phyloP scores from a whole-genome alignment of 2,329 filamentous ascomycete species.

The Phialemonium atrogriseum region DNA sequence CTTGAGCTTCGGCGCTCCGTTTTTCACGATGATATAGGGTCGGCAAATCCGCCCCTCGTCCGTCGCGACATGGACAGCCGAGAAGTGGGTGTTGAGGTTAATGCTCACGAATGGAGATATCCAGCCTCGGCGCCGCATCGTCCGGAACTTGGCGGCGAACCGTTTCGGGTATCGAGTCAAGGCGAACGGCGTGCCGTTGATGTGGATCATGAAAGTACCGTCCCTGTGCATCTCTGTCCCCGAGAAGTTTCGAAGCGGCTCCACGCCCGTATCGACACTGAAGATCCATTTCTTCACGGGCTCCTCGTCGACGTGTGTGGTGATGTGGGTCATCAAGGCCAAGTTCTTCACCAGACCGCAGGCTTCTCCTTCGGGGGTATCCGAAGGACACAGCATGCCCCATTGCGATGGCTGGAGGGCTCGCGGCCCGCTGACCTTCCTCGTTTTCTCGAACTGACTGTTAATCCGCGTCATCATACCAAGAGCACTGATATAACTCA shows the following conservation, averaged over 20 bases:
- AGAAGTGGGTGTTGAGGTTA: conserved; percentile 88
- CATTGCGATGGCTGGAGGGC: conserved; percentile 96
- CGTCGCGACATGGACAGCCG: conserved; percentile 88
- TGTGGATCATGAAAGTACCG: conserved; percentile 81
- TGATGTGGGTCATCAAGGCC: conserved; percentile 98
- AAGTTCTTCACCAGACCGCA: conserved; percentile 97
- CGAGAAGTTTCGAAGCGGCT: conserved; percentile 59
- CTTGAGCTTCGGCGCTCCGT: conserved; percentile 73
- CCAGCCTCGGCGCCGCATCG: conserved; percentile 78
- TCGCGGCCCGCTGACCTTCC: conserved; percentile 92
- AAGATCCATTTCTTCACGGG: conserved; percentile 83
- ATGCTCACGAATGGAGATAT: conserved; percentile 96
- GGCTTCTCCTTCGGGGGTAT: conserved; percentile 97
- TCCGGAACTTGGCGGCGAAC: conserved; percentile 79
- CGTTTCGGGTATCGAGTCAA: conserved; percentile 77
- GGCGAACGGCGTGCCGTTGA: conserved; percentile 92
- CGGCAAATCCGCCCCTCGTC: conserved; percentile 96
- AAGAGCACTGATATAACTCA: conserved; percentile 93
- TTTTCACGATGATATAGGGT: conserved; percentile 90
- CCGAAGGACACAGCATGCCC: conserved; percentile 94
- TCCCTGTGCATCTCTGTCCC: conserved; percentile 81
- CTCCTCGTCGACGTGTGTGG: conserved; percentile 88
- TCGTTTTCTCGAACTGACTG: conserved; percentile 97
- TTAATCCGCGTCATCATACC: conserved; percentile 99
- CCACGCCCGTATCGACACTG: conserved; percentile 76